Conservation (phyloP, 805 yeast species). For the Ascoidea rubescens region DNA sequence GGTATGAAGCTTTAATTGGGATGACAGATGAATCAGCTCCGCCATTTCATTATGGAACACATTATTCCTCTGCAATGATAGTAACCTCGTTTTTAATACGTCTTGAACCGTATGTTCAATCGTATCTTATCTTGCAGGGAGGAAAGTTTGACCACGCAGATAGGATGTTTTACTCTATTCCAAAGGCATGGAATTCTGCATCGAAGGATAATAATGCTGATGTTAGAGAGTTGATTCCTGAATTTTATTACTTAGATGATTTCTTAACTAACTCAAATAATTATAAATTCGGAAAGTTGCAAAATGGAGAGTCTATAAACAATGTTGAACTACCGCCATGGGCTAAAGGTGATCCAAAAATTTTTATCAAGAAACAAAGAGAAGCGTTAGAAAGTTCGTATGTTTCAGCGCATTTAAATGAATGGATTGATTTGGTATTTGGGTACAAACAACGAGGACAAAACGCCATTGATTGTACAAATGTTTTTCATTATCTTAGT, state of each 20-base stretch:
- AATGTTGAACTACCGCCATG: slow-evolving; percentile 70
- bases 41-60: slow-evolving; percentile 88
- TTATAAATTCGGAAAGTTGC: slow-evolving; percentile 59
- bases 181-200: slow-evolving; percentile 73
- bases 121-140: slow-evolving; percentile 69
- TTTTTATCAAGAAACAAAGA: slow-evolving; percentile 62
- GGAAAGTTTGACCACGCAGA: slow-evolving; percentile 87
- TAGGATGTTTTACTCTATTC: slow-evolving; percentile 58
- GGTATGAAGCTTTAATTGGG: slow-evolving; percentile 58
- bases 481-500: slow-evolving; percentile 75
- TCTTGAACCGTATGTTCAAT: slow-evolving; percentile 66
- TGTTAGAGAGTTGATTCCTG: slow-evolving; percentile 80
- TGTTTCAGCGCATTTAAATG: slow-evolving; percentile 61
- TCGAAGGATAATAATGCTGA: slow-evolving; percentile 73
- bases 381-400: slow-evolving; percentile 76
- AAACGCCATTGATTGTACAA: slow-evolving; percentile 49
- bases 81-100: slow-evolving; percentile 72
- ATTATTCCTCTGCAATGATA: slow-evolving; percentile 88
- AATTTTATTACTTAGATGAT: slow-evolving; percentile 73
- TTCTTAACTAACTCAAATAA: slow-evolving; percentile 52
- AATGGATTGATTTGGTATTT: slow-evolving; percentile 79
- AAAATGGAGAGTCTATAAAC: slow-evolving; percentile 38
- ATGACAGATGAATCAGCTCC: slow-evolving; percentile 46
- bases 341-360: slow-evolving; percentile 67
- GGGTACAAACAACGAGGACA: slow-evolving; percentile 70